Base-by-base conservation (phyloP, 106 monocot species). In the Apostasia ramifera region DNA sequence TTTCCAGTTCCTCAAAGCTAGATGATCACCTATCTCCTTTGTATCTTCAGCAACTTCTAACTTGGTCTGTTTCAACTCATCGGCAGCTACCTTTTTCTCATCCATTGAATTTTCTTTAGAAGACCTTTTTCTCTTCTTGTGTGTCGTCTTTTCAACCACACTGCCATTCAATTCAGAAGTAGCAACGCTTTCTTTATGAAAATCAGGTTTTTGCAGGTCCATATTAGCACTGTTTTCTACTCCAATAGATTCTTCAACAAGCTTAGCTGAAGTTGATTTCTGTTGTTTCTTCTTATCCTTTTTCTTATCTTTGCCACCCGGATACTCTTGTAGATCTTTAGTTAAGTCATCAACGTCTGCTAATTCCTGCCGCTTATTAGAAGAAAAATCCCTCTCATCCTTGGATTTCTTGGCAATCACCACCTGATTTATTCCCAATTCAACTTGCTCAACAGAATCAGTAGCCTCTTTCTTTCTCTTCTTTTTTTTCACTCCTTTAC, bases 41-140 rank as follows among this genome's bases (percentile, higher is more conserved):
- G 58, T 67, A 68, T 59, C 53, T 71, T 66, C 57, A 59, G 38
- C 47, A 71, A 47, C 60, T 40, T 60, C 57, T 39, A 15, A 55
- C 70, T 56, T 68, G 5, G 54, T 14, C 3, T 64, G 1, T 46
- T 68, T 72, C 9, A 55, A 45, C 11, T 47, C 55, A 15, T 68
- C 41, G 40, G 48, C 47, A 44, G 47, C 50, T 57, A 15, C 45
- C 15, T 7, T 67, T 71, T 52, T 77, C 63, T 79, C 79, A 66
- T 9, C 6, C 48, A 43, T 15, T 38, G 40, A 40, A 49, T n/a
- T 59, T 73, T 75, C 82, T 53, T 78, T 74, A 47, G 74, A 59
- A 37, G 60, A 40, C 40, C 71, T 74, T 77, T 85, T 85, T 46
- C 82, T 82, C 70, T 82, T 85, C 71, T 85, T 90, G 15, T 81